Conservation (phyloP, 192 early-diverging fungal species). For the Cetraspora pellucida region DNA sequence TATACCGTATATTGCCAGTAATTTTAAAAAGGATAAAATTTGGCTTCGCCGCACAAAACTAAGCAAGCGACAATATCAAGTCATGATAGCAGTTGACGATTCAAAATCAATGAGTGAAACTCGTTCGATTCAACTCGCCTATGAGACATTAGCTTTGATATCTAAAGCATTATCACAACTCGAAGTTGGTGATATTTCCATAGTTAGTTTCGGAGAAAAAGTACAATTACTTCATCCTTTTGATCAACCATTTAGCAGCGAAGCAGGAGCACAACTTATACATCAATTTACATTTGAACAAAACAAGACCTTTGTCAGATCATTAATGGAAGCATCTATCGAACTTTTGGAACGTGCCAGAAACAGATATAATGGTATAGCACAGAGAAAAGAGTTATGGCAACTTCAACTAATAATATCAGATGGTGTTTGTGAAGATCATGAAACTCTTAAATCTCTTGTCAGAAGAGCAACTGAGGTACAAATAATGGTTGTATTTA, state of each 20-base stretch:
- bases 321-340: constrained; percentile 85
- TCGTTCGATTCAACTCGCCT: constrained; percentile 86
- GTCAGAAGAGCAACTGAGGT: constrained; percentile 84
- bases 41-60: constrained; percentile 98
- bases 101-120: constrained; percentile 96
- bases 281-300: constrained; percentile 90
- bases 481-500: constrained; percentile 94
- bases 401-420: constrained; percentile 95
- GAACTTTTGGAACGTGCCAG: constrained; percentile 77
- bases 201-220: constrained; percentile 89
- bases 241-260: constrained; percentile 85
- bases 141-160: constrained; percentile 91
- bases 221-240: constrained; percentile 92
- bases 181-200: constrained; percentile 91
- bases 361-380: constrained; percentile 36
- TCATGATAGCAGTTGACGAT: constrained; percentile 97
- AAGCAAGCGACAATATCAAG: constrained; percentile 95
- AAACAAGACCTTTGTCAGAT: constrained; percentile 82
- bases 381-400: constrained; percentile 79
- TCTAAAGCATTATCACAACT: constrained; percentile 91
- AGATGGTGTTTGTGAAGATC: constrained; percentile 96
- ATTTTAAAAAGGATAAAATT: constrained; percentile 99
- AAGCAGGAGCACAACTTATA: constrained; percentile 90
- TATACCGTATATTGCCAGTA: constrained; percentile 97
- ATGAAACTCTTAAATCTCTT: constrained; percentile 77